Conservation (phyloP, 306 rosid species). For the Glycine tomentella region DNA sequence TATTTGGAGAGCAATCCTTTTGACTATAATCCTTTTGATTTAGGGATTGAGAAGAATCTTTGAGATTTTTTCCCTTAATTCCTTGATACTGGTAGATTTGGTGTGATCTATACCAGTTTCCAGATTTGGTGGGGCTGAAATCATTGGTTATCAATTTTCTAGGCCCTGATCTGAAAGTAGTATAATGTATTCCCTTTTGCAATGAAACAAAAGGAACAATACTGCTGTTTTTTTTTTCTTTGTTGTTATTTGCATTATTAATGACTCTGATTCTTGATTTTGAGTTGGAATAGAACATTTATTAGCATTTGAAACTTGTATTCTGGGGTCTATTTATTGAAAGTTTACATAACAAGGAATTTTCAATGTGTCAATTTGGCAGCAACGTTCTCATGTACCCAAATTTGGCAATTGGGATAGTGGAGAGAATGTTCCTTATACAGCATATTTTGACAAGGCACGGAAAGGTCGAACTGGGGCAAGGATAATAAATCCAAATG, state of each 20-base stretch:
- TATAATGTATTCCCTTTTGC: slow-evolving; percentile 10
- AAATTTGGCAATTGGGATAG: slow-evolving; percentile 89
- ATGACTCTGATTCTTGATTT: slow-evolving; percentile 24
- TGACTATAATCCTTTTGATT: neutral
- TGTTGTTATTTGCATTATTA: neutral
- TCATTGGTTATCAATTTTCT: neutral
- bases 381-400: slow-evolving; percentile 92
- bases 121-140: neutral
- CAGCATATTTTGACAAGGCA: slow-evolving; percentile 92
- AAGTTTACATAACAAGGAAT: neutral
- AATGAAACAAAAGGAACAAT: slow-evolving; percentile 17
- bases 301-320: slow-evolving; percentile 25
- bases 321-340: slow-evolving; percentile 30
- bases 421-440: slow-evolving; percentile 88
- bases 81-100: slow-evolving; percentile 2
- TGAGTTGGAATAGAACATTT: neutral
- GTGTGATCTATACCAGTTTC: neutral
- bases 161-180: neutral
- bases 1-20: no score
- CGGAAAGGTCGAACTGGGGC: slow-evolving; percentile 78
- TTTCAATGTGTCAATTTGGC: slow-evolving; percentile 54
- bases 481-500: slow-evolving; percentile 85
- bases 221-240: neutral
- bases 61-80: neutral
- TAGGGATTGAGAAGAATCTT: neutral